Conservation (phyloP, 768 basidiomycete genomes). For the Hygrophoropsis aurantiaca region DNA sequence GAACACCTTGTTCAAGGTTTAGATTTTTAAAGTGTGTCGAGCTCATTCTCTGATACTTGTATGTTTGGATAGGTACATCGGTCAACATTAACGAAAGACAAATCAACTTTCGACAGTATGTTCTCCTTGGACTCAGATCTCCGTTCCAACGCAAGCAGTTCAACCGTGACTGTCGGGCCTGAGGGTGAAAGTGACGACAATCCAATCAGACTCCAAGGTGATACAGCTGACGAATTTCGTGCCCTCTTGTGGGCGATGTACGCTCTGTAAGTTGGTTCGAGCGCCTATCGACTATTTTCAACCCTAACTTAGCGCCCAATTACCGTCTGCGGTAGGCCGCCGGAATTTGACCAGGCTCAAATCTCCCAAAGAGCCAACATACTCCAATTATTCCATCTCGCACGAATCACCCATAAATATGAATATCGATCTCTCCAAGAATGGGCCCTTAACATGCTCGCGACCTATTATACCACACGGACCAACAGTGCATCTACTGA, state of each 20-base stretch:
- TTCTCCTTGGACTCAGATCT: slow-evolving; percentile 40
- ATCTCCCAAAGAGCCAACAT: slow-evolving; percentile 44
- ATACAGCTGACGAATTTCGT: slow-evolving; percentile 49
- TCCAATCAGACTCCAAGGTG: slow-evolving; percentile 47
- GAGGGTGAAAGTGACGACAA: slow-evolving; percentile 53
- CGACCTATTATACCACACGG: slow-evolving; percentile 35
- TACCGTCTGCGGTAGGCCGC: slow-evolving; percentile 32
- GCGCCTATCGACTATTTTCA: neutral
- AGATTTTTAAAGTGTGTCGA: slow-evolving; percentile 7
- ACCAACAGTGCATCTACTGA: slow-evolving; percentile 22
- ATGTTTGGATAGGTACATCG: slow-evolving; percentile 34
- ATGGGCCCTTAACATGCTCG: slow-evolving; percentile 45
- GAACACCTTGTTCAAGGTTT: slow-evolving; percentile 51
- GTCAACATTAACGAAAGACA: slow-evolving; percentile 43
- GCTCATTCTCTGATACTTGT: slow-evolving; percentile 22
- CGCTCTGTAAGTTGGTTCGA: slow-evolving; percentile 41
- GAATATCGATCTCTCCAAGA: slow-evolving; percentile 43
- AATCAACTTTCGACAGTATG: slow-evolving; percentile 47
- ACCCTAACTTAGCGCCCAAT: neutral
- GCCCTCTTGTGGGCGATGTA: slow-evolving; percentile 55
- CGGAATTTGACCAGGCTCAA: slow-evolving; percentile 45
- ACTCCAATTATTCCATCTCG: slow-evolving; percentile 41
- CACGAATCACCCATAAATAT: slow-evolving; percentile 50
- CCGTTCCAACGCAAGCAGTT: slow-evolving; percentile 19
- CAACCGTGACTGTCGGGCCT: slow-evolving; percentile 29